phyloP scores from a whole-genome alignment of 1,139 yeast genomes.

The Pneumocystis oryctolagi region DNA sequence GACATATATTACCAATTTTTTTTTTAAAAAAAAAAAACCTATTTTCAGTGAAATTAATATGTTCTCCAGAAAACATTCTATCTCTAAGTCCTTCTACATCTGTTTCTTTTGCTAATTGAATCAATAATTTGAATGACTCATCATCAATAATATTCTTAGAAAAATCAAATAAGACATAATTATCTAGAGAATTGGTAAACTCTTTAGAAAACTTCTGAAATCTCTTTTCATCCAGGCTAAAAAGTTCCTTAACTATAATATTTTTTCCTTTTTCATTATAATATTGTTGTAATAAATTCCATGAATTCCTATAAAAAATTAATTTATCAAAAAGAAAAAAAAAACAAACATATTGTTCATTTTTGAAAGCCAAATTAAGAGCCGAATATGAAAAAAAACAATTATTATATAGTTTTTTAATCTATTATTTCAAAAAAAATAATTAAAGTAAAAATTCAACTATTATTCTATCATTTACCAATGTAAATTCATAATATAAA shows the following conservation, averaged over 20 bases:
- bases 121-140: conserved; percentile 50
- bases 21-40: conserved; percentile 28
- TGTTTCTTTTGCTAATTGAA: conserved; percentile 79
- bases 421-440: background rate
- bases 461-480: too few relatives aligned
- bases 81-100: conserved; percentile 76
- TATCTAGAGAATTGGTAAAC: conserved; percentile 49
- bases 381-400: background rate
- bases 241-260: background rate
- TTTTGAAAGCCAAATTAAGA: background rate
- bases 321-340: background rate
- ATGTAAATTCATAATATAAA: too few relatives aligned
- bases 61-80: conserved; percentile 79
- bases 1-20: background rate
- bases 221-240: conserved; percentile 26
- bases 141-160: conserved; percentile 87
- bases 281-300: background rate
- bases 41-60: conserved; percentile 87
- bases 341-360: background rate
- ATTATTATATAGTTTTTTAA: background rate
- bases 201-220: conserved; percentile 61
- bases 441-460: too few relatives aligned
- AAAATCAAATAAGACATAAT: conserved; percentile 83
- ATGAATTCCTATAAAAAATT: background rate
- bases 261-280: background rate